Evolutionary conservation across 2,329 filamentous ascomycete species (phyloP).

Genomic region (Rhinocladiella similis): DNA sequence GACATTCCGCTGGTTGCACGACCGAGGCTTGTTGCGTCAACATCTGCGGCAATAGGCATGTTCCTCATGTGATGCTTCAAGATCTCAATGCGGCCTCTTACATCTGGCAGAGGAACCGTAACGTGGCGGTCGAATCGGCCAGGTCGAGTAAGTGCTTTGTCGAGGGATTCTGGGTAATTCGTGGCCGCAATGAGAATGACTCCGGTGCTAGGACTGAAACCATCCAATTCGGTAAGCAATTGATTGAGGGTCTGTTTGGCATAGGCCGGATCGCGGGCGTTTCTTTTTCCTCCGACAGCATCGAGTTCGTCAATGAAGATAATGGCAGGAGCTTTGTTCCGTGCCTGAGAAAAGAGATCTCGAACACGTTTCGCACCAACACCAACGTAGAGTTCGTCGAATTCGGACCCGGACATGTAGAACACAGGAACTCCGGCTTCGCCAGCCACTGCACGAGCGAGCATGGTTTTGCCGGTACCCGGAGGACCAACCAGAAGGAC

Average conservation of each 20-base stretch:
- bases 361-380: slow-evolving; percentile 95
- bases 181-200: slow-evolving; percentile 96
- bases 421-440: slow-evolving; percentile 98
- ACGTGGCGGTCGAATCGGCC: slow-evolving; percentile 96
- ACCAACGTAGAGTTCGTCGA: slow-evolving; percentile 97
- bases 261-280: slow-evolving; percentile 89
- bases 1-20: slow-evolving; percentile 88
- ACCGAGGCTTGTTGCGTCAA: slow-evolving; percentile 81
- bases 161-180: slow-evolving; percentile 90
- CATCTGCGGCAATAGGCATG: slow-evolving; percentile 75
- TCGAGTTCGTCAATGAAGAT: slow-evolving; percentile 95
- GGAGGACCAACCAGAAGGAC: slow-evolving; percentile 92
- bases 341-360: slow-evolving; percentile 82
- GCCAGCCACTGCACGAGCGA: slow-evolving; percentile 92
- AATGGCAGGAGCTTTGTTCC: slow-evolving; percentile 83
- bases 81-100: slow-evolving; percentile 88
- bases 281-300: slow-evolving; percentile 90
- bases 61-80: slow-evolving; percentile 92
- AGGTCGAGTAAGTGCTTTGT: slow-evolving; percentile 90
- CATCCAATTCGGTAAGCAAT: slow-evolving; percentile 92
- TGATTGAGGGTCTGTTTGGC: slow-evolving; percentile 98
- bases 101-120: slow-evolving; percentile 83
- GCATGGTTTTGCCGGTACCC: slow-evolving; percentile 94
- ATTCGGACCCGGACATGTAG: slow-evolving; percentile 99
- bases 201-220: slow-evolving; percentile 90